Evolutionary conservation across 352 stramenopile species (phyloP).

Genomic region (Sclerospora graminicola): DNA sequence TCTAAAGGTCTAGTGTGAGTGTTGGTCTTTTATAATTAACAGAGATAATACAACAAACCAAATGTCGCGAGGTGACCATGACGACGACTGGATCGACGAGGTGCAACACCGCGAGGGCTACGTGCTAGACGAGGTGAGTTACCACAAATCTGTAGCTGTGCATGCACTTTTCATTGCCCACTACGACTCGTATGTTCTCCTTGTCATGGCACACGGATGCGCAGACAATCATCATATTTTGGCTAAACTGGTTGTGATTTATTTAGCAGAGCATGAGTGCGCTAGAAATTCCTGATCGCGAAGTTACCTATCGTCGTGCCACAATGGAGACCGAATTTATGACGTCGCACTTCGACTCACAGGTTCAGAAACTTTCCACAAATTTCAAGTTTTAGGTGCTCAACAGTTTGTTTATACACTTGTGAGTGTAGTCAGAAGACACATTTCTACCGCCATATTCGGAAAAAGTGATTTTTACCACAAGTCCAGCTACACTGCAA

Average conservation of each 20-base stretch:
- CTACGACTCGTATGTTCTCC: slow-evolving; percentile 3
- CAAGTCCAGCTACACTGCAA: slow-evolving; percentile 22
- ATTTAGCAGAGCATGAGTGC: slow-evolving; percentile 27
- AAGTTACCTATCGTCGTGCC: slow-evolving; percentile 62
- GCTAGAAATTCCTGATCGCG: slow-evolving; percentile 32
- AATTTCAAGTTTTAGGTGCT: neutral
- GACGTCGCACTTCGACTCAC: slow-evolving; percentile 40
- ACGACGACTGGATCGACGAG: slow-evolving; percentile 60
- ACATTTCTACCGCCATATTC: slow-evolving; percentile 12
- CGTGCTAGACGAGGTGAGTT: slow-evolving; percentile 46
- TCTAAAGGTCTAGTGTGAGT: too few relatives aligned
- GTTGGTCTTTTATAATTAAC: too few relatives aligned
- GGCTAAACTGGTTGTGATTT: slow-evolving; percentile 7
- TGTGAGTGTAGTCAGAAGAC: slow-evolving; percentile 18
- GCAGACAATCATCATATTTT: too few relatives aligned
- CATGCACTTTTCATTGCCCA: neutral
- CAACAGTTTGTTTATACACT: slow-evolving; percentile 2
- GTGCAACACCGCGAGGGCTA: slow-evolving; percentile 35
- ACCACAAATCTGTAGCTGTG: neutral
- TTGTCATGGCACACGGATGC: slow-evolving; percentile 8
- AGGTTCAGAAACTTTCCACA: slow-evolving; percentile 22
- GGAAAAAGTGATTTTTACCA: slow-evolving; percentile 28
- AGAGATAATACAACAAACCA: too few relatives aligned
- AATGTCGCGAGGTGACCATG: slow-evolving; percentile 54
- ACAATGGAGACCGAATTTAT: slow-evolving; percentile 42